Evolutionary conservation across 805 yeast species (phyloP), one percentile per base, ranked within the genome.

Genomic region (Yarrowia yakushimensis): DNA sequence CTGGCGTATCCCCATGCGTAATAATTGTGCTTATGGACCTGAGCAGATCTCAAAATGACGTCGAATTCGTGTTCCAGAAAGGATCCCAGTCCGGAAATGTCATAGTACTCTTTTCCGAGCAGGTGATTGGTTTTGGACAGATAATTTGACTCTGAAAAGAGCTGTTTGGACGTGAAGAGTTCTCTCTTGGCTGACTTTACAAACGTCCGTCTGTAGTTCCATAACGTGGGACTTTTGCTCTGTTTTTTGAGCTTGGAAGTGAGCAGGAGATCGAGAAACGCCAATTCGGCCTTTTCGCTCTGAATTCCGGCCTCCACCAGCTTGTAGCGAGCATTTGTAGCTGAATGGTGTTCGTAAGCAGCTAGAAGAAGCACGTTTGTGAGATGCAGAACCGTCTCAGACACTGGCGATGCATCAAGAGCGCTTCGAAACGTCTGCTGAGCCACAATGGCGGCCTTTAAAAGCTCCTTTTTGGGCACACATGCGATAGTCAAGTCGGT

Each of bases 1-100:
- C 79, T 70, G 4, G 79, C 71, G 63, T 75, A 72, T n/a, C 71
- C 67, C 76, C 80, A 76, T 0, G 84, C 82, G 62, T 81, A 81
- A 67, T 82, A 82, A 67, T 81, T 82, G 43, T 75, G 67, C 10
- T 78, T 78, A 66, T 82, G 85, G 12, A 69, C 64, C 23, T 64
- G 68, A 0, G 76, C 75, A 0, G 85, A 78, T 9, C 52, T 55
- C 1, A 72, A 61, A 1, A 81, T 72, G 1, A 70, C 61, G 15
- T 60, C 62, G 31, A 70, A 57, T 64, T 76, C 78, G 4, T 50
- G 50, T 2, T 62, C 61, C 7, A 63, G 55, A 34, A 18, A 45
- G 5, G 41, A 2, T 12, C 20, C n/a, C 25, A 52, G 33, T 2
- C 33, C 59, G 2, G 22, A 11, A 23, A 12, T 17, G 17, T 27